Conservation (phyloP, 2,329 filamentous ascomycete genomes). For the Aspergillus melleus region DNA sequence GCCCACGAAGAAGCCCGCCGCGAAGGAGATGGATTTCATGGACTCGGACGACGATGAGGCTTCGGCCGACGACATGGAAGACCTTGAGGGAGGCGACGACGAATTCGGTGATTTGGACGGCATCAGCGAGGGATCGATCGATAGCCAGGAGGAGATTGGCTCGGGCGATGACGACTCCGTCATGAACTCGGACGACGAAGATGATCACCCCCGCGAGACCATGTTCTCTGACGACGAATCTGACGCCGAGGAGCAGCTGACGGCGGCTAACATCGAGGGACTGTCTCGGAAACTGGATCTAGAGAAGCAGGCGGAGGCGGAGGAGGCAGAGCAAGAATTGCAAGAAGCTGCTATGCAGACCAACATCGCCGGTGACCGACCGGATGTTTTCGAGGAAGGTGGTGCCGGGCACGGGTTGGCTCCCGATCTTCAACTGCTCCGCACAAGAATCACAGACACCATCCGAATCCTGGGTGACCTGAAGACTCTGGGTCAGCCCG, state of each 20-base stretch:
- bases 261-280: slow-evolving; percentile 93
- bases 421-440: slow-evolving; percentile 85
- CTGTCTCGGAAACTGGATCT: slow-evolving; percentile 81
- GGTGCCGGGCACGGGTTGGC: slow-evolving; percentile 65
- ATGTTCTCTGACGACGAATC: slow-evolving; percentile 97
- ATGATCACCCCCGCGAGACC: slow-evolving; percentile 56
- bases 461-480: slow-evolving; percentile 91
- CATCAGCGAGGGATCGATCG: slow-evolving; percentile 46
- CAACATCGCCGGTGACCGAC: slow-evolving; percentile 80
- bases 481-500: slow-evolving; percentile 74
- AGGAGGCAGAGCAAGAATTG: slow-evolving; percentile 80
- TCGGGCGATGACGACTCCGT: slow-evolving; percentile 65
- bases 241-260: slow-evolving; percentile 85
- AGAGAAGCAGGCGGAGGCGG: slow-evolving; percentile 73
- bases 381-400: slow-evolving; percentile 61
- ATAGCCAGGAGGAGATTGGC: slow-evolving; percentile 49
- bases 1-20: slow-evolving; percentile 28
- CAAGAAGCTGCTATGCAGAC: slow-evolving; percentile 85
- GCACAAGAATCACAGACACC: slow-evolving; percentile 87
- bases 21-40: slow-evolving; percentile 28
- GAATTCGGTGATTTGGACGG: slow-evolving; percentile 48
- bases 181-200: slow-evolving; percentile 71
- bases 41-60: slow-evolving; percentile 37
- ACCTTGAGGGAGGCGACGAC: slow-evolving; percentile 46
- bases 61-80: slow-evolving; percentile 37